Base-by-base conservation (phyloP, 768 basidiomycete species). In the Pisolithus sp. region DNA sequence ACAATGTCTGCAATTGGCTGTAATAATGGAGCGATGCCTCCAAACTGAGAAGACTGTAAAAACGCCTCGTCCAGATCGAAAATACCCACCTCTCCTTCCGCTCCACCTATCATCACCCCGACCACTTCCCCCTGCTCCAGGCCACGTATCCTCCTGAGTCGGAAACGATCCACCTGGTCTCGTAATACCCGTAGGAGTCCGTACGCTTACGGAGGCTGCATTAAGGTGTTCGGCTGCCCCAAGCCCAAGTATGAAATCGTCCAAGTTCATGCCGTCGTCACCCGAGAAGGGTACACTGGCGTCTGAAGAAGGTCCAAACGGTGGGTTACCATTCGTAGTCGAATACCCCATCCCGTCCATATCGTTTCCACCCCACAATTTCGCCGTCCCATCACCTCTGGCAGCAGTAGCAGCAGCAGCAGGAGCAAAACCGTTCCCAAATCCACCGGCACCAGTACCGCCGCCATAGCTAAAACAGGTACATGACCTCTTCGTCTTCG, bases 401-500 rank as follows among this genome's bases (percentile, higher is more conserved):
- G n/a, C n/a, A n/a, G n/a, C 59, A 53, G 5, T 39, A 2, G 2
- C 67, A 45, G 24, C 53, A n/a, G n/a, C n/a, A 26, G 26, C 26
- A 26, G 26, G 5, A 26, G 26, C 26, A 26, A 47, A 13, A 57
- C 57, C 53, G 34, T 52, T 64, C 34, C 49, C 63, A 40, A 59
- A 63, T 24, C 53, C 67, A 44, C 51, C 54, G 24, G n/a, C n/a
- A n/a, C n/a, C n/a, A n/a, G 63, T 66, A 2, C 57, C 64, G 0
- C 65, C 70, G 0, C 69, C 72, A 30, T 72, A 73, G 31, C 82
- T 80, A 55, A 92, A 83, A 7, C 89, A 26, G 89, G 88, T 1
- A 89, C 73, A 82, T 78, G 53, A 62, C 75, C 21, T 86, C 87
- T 44, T 87, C 87, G 2, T 86, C 82, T 0, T 85, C 86, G n/a